These are phyloP conservation scores for Kuraishia hungarica DNA, from an alignment of 805 yeast genomes.

Conservation along the genomic window DNA sequence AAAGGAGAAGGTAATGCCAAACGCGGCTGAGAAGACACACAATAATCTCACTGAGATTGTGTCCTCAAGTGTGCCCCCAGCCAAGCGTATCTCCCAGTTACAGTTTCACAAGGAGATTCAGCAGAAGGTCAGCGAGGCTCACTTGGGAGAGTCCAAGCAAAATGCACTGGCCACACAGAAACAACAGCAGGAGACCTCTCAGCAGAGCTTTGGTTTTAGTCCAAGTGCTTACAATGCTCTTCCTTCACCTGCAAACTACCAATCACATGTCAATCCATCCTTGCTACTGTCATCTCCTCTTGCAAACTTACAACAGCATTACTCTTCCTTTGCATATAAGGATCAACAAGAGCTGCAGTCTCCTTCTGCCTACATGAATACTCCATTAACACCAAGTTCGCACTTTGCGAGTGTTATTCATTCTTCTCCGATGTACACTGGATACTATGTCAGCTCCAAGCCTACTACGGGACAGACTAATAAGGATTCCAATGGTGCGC, in stretches of 20 bases:
- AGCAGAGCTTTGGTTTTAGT: neutral
- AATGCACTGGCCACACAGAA: neutral
- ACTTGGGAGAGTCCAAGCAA: neutral
- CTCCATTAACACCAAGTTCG: constrained; percentile 20
- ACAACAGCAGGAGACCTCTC: neutral
- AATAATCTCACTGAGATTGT: neutral
- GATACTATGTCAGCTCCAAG: constrained; percentile 18
- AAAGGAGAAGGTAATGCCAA: neutral
- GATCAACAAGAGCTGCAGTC: neutral
- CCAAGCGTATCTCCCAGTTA: neutral
- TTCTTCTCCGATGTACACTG: constrained; percentile 25
- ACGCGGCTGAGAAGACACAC: neutral
- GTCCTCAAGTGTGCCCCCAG: neutral
- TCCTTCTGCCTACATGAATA: constrained; percentile 2
- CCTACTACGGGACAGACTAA: constrained; percentile 5
- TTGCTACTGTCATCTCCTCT: constrained; percentile 5
- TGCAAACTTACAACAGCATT: neutral
- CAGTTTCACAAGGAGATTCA: neutral
- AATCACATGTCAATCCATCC: constrained; percentile 4
- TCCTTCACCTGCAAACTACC: neutral
- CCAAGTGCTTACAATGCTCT: neutral
- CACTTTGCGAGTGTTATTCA: constrained; percentile 23
- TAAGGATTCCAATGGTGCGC: neutral
- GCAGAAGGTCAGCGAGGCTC: neutral
- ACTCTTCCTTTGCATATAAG: neutral